Evolutionary conservation across 2,329 filamentous ascomycete genomes (phyloP), one percentile per base, ranked within the genome.

Genomic region (Xylariaceae sp.): DNA sequence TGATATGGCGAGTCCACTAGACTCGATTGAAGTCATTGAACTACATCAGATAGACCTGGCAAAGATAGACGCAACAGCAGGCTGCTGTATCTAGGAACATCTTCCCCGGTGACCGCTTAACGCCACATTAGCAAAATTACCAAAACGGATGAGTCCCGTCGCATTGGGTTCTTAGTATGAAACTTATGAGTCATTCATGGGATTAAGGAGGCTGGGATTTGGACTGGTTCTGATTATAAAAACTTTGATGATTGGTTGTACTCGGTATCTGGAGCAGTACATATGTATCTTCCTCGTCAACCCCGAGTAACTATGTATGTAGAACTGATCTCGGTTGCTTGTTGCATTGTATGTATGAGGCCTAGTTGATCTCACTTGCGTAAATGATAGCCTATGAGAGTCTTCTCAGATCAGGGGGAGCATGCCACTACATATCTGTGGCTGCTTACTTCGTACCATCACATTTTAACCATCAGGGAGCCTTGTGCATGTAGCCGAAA

Each of bases 141-240:
- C 53, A 50, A 40, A 56, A 47, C 42, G 18, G 29, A 52, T 59
- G 52, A 47, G 50, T 46, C 40, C 32, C 44, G 48, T 48, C 26
- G 3, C 48, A 43, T 42, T 29, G 37, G 42, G 37, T 18, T 20
- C n/a, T 43, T 29, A 26, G 20, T 20, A 40, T 26, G 41, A 65
- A 60, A 62, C 54, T 56, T 56, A 59, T 68, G 67, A 67, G 64
- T 68, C 66, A 70, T 60, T 45, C 51, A 9, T 49, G 50, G 20
- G 65, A 67, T 63, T 67, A 29, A 63, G 56, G 65, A 55, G 65
- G 62, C 43, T 65, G 57, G 65, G 62, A 54, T 54, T 26, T 48
- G 41, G 44, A 56, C 45, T 51, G 48, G 43, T 40, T 41, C 53
- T 44, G 49, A 43, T 40, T 5, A 20, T 21, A 37, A 23, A 14